Evolutionary conservation across 140 eudicot species (phyloP), one percentile per base, ranked within the genome.

Genomic region (Oenanthe javanica): DNA sequence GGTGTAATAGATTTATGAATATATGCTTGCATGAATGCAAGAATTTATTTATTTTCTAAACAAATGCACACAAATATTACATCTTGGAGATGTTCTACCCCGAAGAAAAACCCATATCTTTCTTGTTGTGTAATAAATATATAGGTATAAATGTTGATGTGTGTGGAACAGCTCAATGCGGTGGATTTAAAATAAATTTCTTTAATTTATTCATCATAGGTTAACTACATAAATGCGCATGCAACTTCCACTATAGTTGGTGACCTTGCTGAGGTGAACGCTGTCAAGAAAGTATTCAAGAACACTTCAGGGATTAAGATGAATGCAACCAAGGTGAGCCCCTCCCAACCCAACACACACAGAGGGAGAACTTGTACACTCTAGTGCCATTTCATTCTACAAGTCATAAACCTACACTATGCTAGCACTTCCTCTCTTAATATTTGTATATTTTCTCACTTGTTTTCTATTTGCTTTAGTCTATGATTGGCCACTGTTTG

Each of bases 401-500:
- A 72, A 66, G 45, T 25, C 19, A 4, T 66, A 27, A 66, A 13
- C 25, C 16, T 27, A 27, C 18, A 66, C 23, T 6, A 59, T 59
- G 48, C 77, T 70, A 16, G 59, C 23, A 74, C 27, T 8, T 48
- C 25, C 36, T 46, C 48, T 73, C 46, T 45, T 73, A n/a, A 51
- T 46, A 46, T 63, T 15, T 18, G 14, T 46, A 54, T n/a, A 36
- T 69, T 6, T 27, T 27, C 71, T 27, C 71, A 31, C 80, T 74
- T 50, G 57, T 25, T 87, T 15, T 83, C 57, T 73, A 78, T 82
- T 38, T 75, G 38, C 83, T 85, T 72, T 92, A 95, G 99, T 95
- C 99, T 45, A 92, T 95, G 97, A 95, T 95, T 83, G 99, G 99
- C 40, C 99, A 95, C 83, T 95, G 97, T 84, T 93, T 92, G 76